Conservation (phyloP, 2,329 filamentous ascomycete species). For the Ophidiomyces ophidiicola region DNA sequence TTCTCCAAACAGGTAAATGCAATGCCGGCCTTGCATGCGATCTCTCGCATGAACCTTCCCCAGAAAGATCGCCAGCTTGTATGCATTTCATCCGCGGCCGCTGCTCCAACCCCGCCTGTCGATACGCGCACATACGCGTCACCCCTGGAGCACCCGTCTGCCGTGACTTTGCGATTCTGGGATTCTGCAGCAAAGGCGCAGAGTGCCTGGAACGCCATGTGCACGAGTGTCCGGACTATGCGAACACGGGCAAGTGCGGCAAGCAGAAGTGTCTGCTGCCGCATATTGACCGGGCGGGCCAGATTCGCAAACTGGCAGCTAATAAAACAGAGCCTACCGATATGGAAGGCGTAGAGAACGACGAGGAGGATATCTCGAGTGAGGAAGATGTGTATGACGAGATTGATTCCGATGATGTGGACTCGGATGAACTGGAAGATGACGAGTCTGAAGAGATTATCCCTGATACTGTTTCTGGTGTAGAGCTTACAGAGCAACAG, state of each 20-base stretch:
- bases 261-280: constrained; percentile 69
- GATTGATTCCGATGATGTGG: constrained; percentile 63
- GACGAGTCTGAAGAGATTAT: constrained; percentile 32
- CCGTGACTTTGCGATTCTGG: constrained; percentile 67
- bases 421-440: constrained; percentile 51
- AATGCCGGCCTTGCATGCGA: constrained; percentile 68
- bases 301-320: constrained; percentile 50
- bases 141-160: constrained; percentile 69
- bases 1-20: constrained; percentile 68
- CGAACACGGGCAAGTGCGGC: constrained; percentile 76
- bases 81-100: constrained; percentile 81
- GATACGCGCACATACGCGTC: constrained; percentile 73
- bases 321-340: constrained; percentile 23
- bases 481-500: constrained; percentile 41
- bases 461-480: constrained; percentile 26
- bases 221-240: constrained; percentile 88
- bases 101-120: constrained; percentile 76
- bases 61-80: constrained; percentile 77
- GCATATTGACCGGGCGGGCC: constrained; percentile 78
- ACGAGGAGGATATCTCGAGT: constrained; percentile 61
- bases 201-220: constrained; percentile 73
- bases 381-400: constrained; percentile 56
- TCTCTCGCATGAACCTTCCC: constrained; percentile 73
- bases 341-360: constrained; percentile 35
- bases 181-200: constrained; percentile 76